Conservation (phyloP, 2,329 filamentous ascomycete genomes). For the Nemania sp. region DNA sequence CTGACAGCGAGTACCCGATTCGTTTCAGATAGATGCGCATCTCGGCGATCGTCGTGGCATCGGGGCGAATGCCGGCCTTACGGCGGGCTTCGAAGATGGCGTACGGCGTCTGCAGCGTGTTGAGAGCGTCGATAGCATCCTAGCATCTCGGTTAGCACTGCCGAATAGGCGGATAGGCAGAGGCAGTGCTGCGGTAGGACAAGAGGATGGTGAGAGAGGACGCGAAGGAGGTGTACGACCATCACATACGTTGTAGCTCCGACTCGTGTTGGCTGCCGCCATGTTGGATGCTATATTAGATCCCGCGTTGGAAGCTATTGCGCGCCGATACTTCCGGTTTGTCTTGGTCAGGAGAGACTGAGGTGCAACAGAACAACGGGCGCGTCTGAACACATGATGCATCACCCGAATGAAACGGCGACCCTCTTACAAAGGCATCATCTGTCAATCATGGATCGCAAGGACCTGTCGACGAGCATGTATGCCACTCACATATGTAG, state of each 20-base stretch:
- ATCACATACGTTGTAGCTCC: no score
- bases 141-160: constrained; percentile 44
- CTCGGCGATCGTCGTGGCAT: constrained; percentile 71
- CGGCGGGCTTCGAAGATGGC: constrained; percentile 76
- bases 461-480: not conserved
- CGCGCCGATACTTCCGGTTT: constrained; percentile 23
- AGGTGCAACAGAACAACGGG: constrained; percentile 14
- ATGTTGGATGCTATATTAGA: no score
- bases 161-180: no score
- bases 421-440: constrained; percentile 11
- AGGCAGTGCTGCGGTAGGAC: not conserved
- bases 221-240: not conserved
- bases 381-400: constrained; percentile 37
- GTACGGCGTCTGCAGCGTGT: constrained; percentile 88
- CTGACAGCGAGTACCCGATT: constrained; percentile 70
- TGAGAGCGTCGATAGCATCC: constrained; percentile 85
- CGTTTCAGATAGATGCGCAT: constrained; percentile 77
- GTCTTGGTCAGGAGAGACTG: constrained; percentile 18
- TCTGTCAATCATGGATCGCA: not conserved
- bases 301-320: constrained; percentile 32
- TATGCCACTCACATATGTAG: not conserved
- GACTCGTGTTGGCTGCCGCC: no score
- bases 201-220: not conserved
- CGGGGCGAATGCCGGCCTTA: constrained; percentile 72
- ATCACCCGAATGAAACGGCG: constrained; percentile 25